Conservation (phyloP, 2,329 filamentous ascomycete species). For the Pseudocercospora fijiensis region DNA sequence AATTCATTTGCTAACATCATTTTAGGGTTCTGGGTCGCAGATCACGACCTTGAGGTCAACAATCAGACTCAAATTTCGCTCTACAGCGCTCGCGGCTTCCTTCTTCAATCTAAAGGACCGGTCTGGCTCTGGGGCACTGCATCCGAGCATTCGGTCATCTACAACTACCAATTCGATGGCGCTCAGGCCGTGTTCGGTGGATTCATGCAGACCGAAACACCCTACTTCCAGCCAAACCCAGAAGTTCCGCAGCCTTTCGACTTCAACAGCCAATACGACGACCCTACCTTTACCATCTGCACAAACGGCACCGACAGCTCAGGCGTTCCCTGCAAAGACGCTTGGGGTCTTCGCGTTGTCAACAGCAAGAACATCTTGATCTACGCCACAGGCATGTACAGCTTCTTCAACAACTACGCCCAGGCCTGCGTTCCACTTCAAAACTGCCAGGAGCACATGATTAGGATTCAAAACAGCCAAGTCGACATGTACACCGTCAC, state of each 20-base stretch:
- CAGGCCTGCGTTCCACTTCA: constrained; percentile 50
- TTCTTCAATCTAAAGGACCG: constrained; percentile 47
- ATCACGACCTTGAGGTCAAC: constrained; percentile 51
- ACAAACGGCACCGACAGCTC: constrained; percentile 20
- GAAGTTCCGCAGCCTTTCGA: constrained; percentile 56
- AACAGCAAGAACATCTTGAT: constrained; percentile 44
- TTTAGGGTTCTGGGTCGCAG: constrained; percentile 51
- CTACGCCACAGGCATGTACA: constrained; percentile 55
- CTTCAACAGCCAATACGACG: constrained; percentile 44
- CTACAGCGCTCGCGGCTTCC: constrained; percentile 49
- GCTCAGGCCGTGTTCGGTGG: constrained; percentile 54
- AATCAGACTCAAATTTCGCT: constrained; percentile 41
- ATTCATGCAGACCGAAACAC: constrained; percentile 57
- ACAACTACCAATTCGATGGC: constrained; percentile 54
- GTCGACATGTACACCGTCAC: constrained; percentile 50
- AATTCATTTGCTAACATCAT: background rate
- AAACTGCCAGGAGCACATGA: constrained; percentile 55
- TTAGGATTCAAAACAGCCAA: constrained; percentile 45
- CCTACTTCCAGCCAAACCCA: constrained; percentile 56
- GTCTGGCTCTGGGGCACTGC: constrained; percentile 57
- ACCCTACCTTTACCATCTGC: constrained; percentile 44
- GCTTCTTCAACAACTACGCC: constrained; percentile 60
- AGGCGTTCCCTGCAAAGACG: constrained; percentile 39
- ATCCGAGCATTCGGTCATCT: constrained; percentile 56
- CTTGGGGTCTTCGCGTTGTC: constrained; percentile 48